Evolutionary conservation across 257 asterid species (phyloP), one percentile per base, ranked within the genome.

Genomic region (Fraxinus pennsylvanica): DNA sequence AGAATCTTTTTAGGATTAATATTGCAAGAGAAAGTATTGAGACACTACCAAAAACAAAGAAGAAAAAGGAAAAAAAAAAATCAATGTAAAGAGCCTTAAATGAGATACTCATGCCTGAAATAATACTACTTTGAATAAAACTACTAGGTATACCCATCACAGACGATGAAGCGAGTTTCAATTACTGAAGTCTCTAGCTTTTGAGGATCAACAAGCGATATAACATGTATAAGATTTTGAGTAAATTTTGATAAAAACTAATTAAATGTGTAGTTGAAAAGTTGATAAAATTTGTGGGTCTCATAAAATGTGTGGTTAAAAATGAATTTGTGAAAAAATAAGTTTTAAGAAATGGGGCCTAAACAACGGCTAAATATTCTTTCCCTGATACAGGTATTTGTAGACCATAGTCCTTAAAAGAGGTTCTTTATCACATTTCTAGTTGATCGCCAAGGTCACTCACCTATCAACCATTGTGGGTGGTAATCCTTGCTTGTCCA

Each of bases 181-280:
- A 13, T 32, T 27, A 71, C 29, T 50, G 66, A 25, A 27, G 43
- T 17, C 36, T 78, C 25, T 68, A 78, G 68, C 45, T 39, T 39
- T 39, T 39, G 13, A 30, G 22, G 70, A 72, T 80, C 63, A 72
- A 77, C 68, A 33, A 70, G 50, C 71, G 39, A 32, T 10, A 32
- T 22, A 52, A 72, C 39, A 75, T 39, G 76, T 32, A 39, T 39
- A 36, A 35, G 9, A 36, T 36, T 5, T 35, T 35, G 5, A 0
- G 7, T 35, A 35, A 0, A 35, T 39, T 39, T 39, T 39, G 2
- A 39, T 39, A 39, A 39, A 39, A 39, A 13, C 12, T 39, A 39
- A 39, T 39, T 0, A 39, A 36, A 1, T 39, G 3, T 39, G 3
- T 1, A 3, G 3, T 39, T 8, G 13, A 39, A 1, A 36, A 39